Evolutionary conservation across 495 filamentous ascomycete species (phyloP).

Genomic region (Massariosphaeria phaeospora): DNA sequence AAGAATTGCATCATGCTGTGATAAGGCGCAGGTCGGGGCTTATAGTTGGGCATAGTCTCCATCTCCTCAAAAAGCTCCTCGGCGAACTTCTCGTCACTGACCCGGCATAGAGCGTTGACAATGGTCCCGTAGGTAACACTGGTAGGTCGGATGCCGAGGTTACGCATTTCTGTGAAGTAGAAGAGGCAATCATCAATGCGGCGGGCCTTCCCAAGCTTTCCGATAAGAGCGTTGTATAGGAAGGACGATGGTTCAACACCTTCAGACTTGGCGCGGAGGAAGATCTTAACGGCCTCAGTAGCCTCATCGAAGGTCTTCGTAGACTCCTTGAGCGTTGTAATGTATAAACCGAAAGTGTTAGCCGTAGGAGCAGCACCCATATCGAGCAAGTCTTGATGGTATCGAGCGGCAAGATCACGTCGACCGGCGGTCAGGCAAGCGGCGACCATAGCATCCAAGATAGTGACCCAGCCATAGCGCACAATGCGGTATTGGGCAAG

Average conservation of each 20-base stretch:
- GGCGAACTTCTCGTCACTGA: conserved; percentile 94
- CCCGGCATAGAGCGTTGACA: conserved; percentile 94
- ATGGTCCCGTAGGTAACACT: conserved; percentile 98
- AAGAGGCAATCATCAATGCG: conserved; percentile 96
- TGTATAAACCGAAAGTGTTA: conserved; percentile 97
- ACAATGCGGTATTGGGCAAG: conserved; percentile 76
- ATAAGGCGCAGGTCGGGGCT: conserved; percentile 92
- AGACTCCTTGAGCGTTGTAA: conserved; percentile 93
- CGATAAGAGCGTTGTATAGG: conserved; percentile 96
- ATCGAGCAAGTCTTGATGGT: conserved; percentile 81
- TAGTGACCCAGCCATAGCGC: conserved; percentile 88
- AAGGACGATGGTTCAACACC: conserved; percentile 94
- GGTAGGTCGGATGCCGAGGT: conserved; percentile 85
- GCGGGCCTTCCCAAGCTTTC: conserved; percentile 94
- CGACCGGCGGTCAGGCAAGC: conserved; percentile 82
- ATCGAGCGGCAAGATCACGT: conserved; percentile 70
- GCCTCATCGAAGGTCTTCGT: conserved; percentile 97
- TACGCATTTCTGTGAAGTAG: conserved; percentile 96
- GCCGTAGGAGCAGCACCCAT: conserved; percentile 88
- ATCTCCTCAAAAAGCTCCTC: conserved; percentile 99
- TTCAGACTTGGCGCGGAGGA: conserved; percentile 87
- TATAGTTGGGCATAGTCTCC: conserved; percentile 98
- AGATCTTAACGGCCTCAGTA: conserved; percentile 93
- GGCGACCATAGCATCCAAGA: conserved; percentile 93
- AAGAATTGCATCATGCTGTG: conserved; percentile 99